Conservation (phyloP, 2,329 filamentous ascomycete species). For the Ceratocystis harringtonii region DNA sequence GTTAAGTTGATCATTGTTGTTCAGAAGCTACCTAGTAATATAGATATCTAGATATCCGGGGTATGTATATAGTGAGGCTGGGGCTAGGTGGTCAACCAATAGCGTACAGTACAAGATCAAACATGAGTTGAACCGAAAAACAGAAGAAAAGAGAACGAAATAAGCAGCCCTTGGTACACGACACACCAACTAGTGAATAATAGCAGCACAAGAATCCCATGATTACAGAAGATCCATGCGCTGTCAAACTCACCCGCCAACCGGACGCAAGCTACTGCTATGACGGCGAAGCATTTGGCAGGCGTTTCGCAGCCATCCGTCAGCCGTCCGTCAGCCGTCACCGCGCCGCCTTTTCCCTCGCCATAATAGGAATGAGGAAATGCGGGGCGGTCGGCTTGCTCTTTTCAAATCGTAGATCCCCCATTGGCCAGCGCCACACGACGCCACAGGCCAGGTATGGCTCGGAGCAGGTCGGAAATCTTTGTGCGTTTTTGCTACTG, state of each 20-base stretch:
- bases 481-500: slow-evolving; percentile 6
- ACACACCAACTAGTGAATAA: no score
- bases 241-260: neutral
- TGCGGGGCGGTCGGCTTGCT: slow-evolving; percentile 17
- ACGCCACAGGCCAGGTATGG: slow-evolving; percentile 19
- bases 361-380: slow-evolving; percentile 18
- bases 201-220: no score
- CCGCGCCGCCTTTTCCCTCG: neutral
- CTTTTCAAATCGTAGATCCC: slow-evolving; percentile 18
- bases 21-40: neutral
- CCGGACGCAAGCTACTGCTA: neutral
- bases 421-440: slow-evolving; percentile 24
- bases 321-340: neutral
- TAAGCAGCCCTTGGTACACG: no score
- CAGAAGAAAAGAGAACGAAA: no score
- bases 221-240: neutral
- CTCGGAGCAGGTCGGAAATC: slow-evolving; percentile 31
- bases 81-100: neutral
- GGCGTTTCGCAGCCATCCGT: neutral
- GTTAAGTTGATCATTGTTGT: neutral
- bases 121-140: neutral
- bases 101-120: neutral
- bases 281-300: neutral
- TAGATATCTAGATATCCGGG: neutral
- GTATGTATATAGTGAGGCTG: neutral